phyloP scores from a whole-genome alignment of 257 asterid species.

The Catharanthus roseus region DNA sequence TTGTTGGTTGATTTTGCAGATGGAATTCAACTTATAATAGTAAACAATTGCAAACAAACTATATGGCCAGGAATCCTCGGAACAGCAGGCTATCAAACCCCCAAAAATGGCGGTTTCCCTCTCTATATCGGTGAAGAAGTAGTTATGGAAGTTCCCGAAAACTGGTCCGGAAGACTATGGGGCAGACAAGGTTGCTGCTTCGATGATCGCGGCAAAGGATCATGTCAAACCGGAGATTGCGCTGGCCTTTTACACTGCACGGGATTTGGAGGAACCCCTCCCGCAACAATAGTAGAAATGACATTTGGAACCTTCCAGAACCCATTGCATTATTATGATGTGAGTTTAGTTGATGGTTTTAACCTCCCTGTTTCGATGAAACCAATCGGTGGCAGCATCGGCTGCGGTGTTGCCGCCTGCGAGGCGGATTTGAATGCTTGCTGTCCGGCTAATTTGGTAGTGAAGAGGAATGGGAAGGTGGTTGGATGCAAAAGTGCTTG shows the following conservation, averaged over 20 bases:
- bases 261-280: constrained; percentile 57
- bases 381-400: constrained; percentile 42
- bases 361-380: constrained; percentile 64
- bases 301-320: constrained; percentile 51
- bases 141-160: constrained; percentile 40
- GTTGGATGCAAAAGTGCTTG: constrained; percentile 76
- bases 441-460: constrained; percentile 52
- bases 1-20: constrained; percentile 34
- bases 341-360: constrained; percentile 78
- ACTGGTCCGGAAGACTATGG: constrained; percentile 89
- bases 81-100: constrained; percentile 47
- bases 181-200: constrained; percentile 70
- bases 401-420: constrained; percentile 70
- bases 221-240: constrained; percentile 81
- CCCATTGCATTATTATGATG: constrained; percentile 62
- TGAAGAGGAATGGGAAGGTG: constrained; percentile 33
- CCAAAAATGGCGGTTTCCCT: constrained; percentile 53
- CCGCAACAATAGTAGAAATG: constrained; percentile 75
- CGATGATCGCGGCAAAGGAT: constrained; percentile 41
- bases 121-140: constrained; percentile 40
- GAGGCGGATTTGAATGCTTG: constrained; percentile 51
- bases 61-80: constrained; percentile 82
- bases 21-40: constrained; percentile 49
- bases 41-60: constrained; percentile 60
- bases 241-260: constrained; percentile 45